Evolutionary conservation across 768 basidiomycete species (phyloP).

Genomic region (Rhodotorula paludigena): DNA sequence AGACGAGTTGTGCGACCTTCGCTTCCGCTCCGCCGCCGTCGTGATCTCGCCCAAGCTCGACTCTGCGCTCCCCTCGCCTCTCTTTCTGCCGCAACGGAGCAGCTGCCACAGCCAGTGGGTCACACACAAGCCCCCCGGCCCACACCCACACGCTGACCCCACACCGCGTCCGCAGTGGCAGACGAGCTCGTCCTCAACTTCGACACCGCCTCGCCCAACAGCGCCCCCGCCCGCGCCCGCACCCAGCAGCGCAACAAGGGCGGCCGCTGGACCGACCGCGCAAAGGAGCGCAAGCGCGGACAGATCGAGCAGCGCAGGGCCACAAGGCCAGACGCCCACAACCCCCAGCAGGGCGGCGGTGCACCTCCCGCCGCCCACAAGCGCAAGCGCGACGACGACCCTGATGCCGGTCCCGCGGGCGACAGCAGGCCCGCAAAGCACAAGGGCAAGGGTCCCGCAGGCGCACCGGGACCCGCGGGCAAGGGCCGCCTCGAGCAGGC

Average conservation of each 20-base stretch:
- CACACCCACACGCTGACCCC: neutral
- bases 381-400: neutral
- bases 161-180: neutral
- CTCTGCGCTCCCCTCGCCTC: too few species aligned
- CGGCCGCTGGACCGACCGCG: slow-evolving; percentile 58
- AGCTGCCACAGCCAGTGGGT: too few species aligned
- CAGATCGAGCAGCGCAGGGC: slow-evolving; percentile 49
- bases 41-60: too few species aligned
- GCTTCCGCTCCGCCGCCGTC: too few species aligned
- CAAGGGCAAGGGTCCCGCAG: slow-evolving; percentile 43
- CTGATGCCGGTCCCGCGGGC: neutral
- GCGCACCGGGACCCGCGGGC: neutral
- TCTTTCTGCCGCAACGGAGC: too few species aligned
- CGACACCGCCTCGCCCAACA: slow-evolving; percentile 39
- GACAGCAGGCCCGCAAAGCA: slow-evolving; percentile 53
- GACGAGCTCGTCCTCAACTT: slow-evolving; percentile 41
- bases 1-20: too few species aligned
- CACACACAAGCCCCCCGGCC: too few species aligned
- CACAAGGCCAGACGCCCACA: slow-evolving; percentile 45
- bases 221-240: slow-evolving; percentile 33
- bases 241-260: slow-evolving; percentile 41
- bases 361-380: too few species aligned
- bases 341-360: slow-evolving; percentile 39
- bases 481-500: slow-evolving; percentile 13
- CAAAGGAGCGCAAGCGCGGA: slow-evolving; percentile 39